Evolutionary conservation across 73 alveolate species (phyloP), one percentile per base, ranked within the genome.

Genomic region (Stentor coeruleus): DNA sequence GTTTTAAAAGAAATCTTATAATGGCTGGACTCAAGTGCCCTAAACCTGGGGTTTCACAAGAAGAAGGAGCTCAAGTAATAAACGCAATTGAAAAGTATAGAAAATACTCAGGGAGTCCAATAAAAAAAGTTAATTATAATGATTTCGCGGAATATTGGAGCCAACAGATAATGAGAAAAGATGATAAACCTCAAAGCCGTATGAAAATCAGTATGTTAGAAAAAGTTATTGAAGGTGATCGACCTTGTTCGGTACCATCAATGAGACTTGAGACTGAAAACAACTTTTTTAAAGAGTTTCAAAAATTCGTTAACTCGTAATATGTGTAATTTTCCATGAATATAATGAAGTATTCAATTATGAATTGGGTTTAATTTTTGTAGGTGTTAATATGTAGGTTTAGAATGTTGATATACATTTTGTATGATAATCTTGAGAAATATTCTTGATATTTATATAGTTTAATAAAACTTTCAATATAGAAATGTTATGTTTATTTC

Each of bases 21-120:
- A 49, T 49, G 66, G 66, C 66, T 11, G 66, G 66, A 49, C 66
- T 49, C 66, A 49, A 49, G 66, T 49, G 66, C 20, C 66, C 6
- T 49, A 49, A 49, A 49, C 66, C 66, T 49, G 66, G 66, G 20
- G 6, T 49, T 49, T 49, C 66, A 11, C 66, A 49, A 20, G 66
- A 49, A 49, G 66, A 49, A 49, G 66, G 66, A 6, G 20, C 28
- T 49, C 20, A 11, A 49, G 66, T 49, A 11, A 49, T 49, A 11
- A 49, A 20, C 66, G 66, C 66, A 11, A 49, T 49, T 49, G 66
- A 49, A 49, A 49, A 49, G 66, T 49, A 11, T 49, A 49, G 66
- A 20, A 49, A 49, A 49, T 49, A 11, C 20, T 49, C 66, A 11
- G 66, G 66, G 20, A 20, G 20, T 6, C 66, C 66, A 11, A 49